A percentile compares a stretch with the other conserved stretches of the same genome.
These are phyloP conservation scores for Penicillium fimorum DNA, from an alignment of 495 filamentous ascomycete species.

Conservation along the genomic window DNA sequence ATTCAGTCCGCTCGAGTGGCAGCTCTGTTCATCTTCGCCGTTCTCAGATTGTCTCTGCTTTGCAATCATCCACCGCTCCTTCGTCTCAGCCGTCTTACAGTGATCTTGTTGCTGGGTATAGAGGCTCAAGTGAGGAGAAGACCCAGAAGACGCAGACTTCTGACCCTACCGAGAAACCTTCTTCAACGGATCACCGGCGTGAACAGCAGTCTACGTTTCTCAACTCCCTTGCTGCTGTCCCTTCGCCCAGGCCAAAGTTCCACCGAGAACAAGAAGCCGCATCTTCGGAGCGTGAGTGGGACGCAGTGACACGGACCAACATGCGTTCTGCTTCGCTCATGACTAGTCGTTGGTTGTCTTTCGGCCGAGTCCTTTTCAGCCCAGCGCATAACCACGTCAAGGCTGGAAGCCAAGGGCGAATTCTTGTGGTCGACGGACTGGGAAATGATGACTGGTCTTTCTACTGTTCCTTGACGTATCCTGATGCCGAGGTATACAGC, in stretches of 20 bases:
- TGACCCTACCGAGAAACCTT: conserved; percentile 1
- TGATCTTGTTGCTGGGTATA: conserved; percentile 39
- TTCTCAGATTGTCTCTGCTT: conserved; percentile 41
- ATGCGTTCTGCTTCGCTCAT: conserved; percentile 77
- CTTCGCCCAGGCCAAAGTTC: conserved; percentile 32
- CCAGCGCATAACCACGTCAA: conserved; percentile 81
- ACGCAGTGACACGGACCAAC: conserved; percentile 71
- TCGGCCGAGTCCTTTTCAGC: conserved; percentile 91
- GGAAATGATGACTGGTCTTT: conserved; percentile 96
- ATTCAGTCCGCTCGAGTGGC: conserved; percentile 30
- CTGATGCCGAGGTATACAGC: conserved; percentile 81
- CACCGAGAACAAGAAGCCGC: conserved; percentile 43
- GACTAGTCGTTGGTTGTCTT: conserved; percentile 86
- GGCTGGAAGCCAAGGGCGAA: conserved; percentile 54
- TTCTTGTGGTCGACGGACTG: conserved; percentile 91
- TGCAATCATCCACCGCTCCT: conserved; percentile 40
- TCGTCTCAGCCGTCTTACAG: conserved; percentile 43
- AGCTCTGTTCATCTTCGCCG: conserved; percentile 42
- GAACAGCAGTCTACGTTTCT: conserved; percentile 34
- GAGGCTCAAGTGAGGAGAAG: conserved; percentile 19
- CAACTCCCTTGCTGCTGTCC: conserved; percentile 28
- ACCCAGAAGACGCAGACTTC: conserved; percentile 5
- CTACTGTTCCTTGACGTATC: conserved; percentile 91
- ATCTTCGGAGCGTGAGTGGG: conserved; percentile 55
- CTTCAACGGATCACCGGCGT: conserved; percentile 14